Percentiles rank a stretch among this genome's conserved stretches.
Evolutionary conservation across 2,329 filamentous ascomycete genomes (phyloP).

Genomic region (Dothistroma pini): DNA sequence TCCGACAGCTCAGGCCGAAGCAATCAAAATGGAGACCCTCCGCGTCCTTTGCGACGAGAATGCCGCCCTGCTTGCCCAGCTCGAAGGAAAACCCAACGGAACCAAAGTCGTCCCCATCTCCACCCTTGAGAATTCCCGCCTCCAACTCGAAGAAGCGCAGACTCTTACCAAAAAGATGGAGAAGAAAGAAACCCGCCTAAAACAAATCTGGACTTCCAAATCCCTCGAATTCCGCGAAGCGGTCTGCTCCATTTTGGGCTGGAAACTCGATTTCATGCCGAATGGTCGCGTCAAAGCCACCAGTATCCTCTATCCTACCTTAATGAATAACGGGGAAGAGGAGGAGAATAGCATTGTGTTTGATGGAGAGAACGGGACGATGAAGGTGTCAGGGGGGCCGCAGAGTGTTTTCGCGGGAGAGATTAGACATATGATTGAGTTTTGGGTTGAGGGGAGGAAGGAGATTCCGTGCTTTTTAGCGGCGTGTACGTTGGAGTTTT

Average conservation of each 20-base stretch:
- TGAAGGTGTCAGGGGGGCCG: constrained; percentile 94
- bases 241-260: constrained; percentile 86
- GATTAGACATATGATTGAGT: constrained; percentile 82
- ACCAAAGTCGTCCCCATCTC: constrained; percentile 69
- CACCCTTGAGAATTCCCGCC: constrained; percentile 69
- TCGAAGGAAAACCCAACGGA: constrained; percentile 47
- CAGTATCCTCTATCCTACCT: constrained; percentile 68
- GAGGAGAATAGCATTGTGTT: constrained; percentile 67
- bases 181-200: constrained; percentile 80
- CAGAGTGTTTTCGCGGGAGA: constrained; percentile 79
- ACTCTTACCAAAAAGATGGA: constrained; percentile 59
- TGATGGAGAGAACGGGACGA: constrained; percentile 89
- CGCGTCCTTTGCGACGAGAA: constrained; percentile 79
- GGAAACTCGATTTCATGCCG: constrained; percentile 94
- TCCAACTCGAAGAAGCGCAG: constrained; percentile 63
- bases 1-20: constrained; percentile 80
- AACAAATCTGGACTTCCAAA: constrained; percentile 89
- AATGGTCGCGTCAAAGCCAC: constrained; percentile 94
- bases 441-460: constrained; percentile 92
- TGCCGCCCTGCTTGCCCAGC: constrained; percentile 64
- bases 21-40: constrained; percentile 77
- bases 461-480: constrained; percentile 92
- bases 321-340: constrained; percentile 42
- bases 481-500: constrained; percentile 89
- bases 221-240: constrained; percentile 93